Percentiles rank a stretch among this genome's conserved stretches.
phyloP scores from a whole-genome alignment of 441 rosid species.

The Aquilaria agallochum region DNA sequence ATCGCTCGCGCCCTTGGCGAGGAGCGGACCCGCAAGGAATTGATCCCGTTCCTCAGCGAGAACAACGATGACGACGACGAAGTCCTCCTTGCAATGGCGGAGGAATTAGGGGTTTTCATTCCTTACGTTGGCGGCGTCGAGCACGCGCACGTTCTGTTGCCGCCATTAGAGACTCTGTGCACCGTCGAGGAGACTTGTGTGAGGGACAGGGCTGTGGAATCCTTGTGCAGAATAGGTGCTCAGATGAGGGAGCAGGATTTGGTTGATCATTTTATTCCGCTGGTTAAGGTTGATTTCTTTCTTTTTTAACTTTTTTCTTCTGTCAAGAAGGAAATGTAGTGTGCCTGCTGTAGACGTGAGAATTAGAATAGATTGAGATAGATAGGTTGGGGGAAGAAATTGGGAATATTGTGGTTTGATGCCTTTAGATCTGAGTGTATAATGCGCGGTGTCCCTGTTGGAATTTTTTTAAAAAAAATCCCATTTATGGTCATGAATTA shows the following conservation, averaged over 20 bases:
- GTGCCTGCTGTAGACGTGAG: not conserved
- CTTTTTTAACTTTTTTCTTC: not conserved
- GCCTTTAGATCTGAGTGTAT: not conserved
- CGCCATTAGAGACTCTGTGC: slow-evolving; percentile 82
- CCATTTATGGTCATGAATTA: too few relatives aligned
- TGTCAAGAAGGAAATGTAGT: not conserved
- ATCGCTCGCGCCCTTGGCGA: slow-evolving; percentile 96
- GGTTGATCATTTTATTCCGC: slow-evolving; percentile 72
- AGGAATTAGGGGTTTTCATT: slow-evolving; percentile 84
- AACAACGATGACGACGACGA: slow-evolving; percentile 96
- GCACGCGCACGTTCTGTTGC: slow-evolving; percentile 70
- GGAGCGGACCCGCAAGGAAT: slow-evolving; percentile 85
- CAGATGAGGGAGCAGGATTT: slow-evolving; percentile 85
- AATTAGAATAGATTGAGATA: not conserved
- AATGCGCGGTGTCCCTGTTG: too few relatives aligned
- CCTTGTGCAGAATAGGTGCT: slow-evolving; percentile 77
- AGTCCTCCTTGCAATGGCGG: slow-evolving; percentile 97
- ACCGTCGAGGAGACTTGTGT: slow-evolving; percentile 93
- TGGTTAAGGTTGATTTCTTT: slow-evolving; percentile 61
- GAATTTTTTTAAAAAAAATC: too few relatives aligned
- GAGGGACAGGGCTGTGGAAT: slow-evolving; percentile 85
- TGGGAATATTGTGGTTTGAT: not conserved
- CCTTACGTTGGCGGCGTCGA: slow-evolving; percentile 95
- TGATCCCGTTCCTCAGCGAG: slow-evolving; percentile 87
- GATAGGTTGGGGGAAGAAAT: not conserved